phyloP scores from a whole-genome alignment of 129 eudicot species.

The Ambrosia artemisiifolia region DNA sequence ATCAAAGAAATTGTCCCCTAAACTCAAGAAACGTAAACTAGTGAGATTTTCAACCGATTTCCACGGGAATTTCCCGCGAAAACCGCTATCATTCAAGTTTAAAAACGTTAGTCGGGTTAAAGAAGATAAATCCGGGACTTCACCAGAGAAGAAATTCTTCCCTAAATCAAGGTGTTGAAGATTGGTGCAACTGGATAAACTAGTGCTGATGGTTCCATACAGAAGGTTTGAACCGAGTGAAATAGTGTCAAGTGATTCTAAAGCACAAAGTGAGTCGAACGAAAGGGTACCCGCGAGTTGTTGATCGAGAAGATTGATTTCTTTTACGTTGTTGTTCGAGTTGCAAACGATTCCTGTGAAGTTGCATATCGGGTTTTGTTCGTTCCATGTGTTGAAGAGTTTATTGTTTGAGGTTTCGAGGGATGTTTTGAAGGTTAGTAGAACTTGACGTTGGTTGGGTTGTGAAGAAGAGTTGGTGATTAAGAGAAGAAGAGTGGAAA shows the following conservation, averaged over 20 bases:
- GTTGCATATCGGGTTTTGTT: constrained; percentile 36
- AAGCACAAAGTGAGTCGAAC: constrained; percentile 48
- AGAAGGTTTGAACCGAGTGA: constrained; percentile 44
- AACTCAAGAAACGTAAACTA: constrained; percentile 41
- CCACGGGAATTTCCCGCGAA: constrained; percentile 60
- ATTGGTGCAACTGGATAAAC: constrained; percentile 40
- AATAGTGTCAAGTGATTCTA: constrained; percentile 38
- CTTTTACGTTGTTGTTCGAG: constrained; percentile 23
- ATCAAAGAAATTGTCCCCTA: constrained; percentile 58
- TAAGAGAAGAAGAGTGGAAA: constrained; percentile 21
- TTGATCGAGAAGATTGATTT: constrained; percentile 42
- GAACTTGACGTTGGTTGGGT: constrained; percentile 37
- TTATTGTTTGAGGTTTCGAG: constrained; percentile 27
- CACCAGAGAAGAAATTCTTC: constrained; percentile 41
- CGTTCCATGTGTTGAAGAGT: constrained; percentile 45
- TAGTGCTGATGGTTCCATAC: constrained; percentile 28
- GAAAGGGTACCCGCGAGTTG: constrained; percentile 40
- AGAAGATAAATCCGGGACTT: constrained; percentile 50
- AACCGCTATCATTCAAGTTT: constrained; percentile 46
- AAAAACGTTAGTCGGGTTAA: constrained; percentile 35
- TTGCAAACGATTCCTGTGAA: constrained; percentile 52
- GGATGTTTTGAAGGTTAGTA: constrained; percentile 46
- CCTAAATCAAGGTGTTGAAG: constrained; percentile 51
- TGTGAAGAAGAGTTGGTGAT: constrained; percentile 21
- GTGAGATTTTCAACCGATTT: constrained; percentile 42